A percentile compares a stretch with the other conserved stretches of the same genome.
These are phyloP conservation scores for Bertia moriformis DNA, from an alignment of 2,329 filamentous ascomycete species.

Conservation along the genomic window DNA sequence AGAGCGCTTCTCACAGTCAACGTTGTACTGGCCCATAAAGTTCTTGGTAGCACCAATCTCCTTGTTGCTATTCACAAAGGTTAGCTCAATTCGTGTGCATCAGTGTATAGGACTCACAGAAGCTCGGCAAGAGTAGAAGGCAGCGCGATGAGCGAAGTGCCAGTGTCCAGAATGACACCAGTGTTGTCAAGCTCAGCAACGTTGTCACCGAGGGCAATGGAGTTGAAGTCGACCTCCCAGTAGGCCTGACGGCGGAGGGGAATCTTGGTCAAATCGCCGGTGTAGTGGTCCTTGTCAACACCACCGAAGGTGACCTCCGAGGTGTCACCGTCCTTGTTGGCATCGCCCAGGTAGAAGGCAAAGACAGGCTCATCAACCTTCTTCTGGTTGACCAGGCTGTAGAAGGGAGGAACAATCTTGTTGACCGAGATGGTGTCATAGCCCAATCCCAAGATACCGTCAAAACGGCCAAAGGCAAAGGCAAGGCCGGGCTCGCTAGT, in stretches of 20 bases:
- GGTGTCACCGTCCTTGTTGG: slow-evolving; percentile 50
- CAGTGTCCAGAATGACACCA: slow-evolving; percentile 93
- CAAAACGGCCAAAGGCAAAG: slow-evolving; percentile 94
- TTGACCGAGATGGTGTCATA: slow-evolving; percentile 97
- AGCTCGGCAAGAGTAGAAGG: slow-evolving; percentile 85
- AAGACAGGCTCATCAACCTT: slow-evolving; percentile 87
- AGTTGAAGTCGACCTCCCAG: slow-evolving; percentile 95
- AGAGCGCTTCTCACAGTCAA: slow-evolving; percentile 76
- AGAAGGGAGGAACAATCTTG: slow-evolving; percentile 85
- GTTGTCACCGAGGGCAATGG: slow-evolving; percentile 76
- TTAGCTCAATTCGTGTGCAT: too few relatives aligned
- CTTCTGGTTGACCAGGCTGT: slow-evolving; percentile 83
- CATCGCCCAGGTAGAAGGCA: slow-evolving; percentile 82
- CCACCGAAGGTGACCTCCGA: slow-evolving; percentile 88
- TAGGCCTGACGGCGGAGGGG: slow-evolving; percentile 96
- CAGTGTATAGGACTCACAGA: slow-evolving; percentile 27
- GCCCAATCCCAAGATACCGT: slow-evolving; percentile 87
- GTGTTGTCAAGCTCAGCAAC: slow-evolving; percentile 84
- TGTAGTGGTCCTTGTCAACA: slow-evolving; percentile 65
- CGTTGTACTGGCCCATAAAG: slow-evolving; percentile 88
- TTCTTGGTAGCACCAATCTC: slow-evolving; percentile 97
- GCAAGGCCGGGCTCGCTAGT: slow-evolving; percentile 90
- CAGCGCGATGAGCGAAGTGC: slow-evolving; percentile 92
- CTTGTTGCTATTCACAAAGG: slow-evolving; percentile 44
- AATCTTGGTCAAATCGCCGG: slow-evolving; percentile 79